phyloP scores from a whole-genome alignment of 331 rosid species.

The Pyrus hybrid region DNA sequence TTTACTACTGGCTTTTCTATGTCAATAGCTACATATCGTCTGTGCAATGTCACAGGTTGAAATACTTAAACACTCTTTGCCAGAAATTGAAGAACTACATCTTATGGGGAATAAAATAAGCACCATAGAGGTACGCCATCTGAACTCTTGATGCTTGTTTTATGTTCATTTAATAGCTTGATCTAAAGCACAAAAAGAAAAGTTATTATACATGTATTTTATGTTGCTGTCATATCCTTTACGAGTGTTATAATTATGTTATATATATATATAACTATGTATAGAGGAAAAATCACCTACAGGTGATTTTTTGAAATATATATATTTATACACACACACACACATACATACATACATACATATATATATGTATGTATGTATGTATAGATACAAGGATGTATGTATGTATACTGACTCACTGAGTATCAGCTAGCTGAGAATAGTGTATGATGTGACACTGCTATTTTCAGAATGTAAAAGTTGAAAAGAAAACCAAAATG shows the following conservation, averaged over 20 bases:
- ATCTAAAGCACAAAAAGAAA: neutral
- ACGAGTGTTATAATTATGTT: neutral
- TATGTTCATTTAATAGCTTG: neutral
- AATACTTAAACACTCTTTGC: conserved; percentile 47
- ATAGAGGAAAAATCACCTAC: no score
- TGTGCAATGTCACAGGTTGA: conserved; percentile 27
- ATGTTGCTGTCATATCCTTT: neutral
- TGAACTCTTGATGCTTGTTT: conserved; percentile 8
- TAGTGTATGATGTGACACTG: neutral
- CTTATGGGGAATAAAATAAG: conserved; percentile 76
- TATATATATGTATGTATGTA: no score
- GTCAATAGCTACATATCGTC: conserved; percentile 8
- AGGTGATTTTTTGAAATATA: neutral
- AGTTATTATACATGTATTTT: neutral
- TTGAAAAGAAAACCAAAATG: neutral
- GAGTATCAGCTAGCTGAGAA: neutral
- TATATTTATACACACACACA: neutral
- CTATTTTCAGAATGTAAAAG: neutral
- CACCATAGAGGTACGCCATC: conserved; percentile 44
- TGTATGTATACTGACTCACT: neutral
- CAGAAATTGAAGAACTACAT: conserved; percentile 69
- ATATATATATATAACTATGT: no score
- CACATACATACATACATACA: no score
- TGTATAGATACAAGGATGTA: no score
- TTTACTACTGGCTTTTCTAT: neutral